Conservation (phyloP, 345 rosid species). For the Erodium maritimum region DNA sequence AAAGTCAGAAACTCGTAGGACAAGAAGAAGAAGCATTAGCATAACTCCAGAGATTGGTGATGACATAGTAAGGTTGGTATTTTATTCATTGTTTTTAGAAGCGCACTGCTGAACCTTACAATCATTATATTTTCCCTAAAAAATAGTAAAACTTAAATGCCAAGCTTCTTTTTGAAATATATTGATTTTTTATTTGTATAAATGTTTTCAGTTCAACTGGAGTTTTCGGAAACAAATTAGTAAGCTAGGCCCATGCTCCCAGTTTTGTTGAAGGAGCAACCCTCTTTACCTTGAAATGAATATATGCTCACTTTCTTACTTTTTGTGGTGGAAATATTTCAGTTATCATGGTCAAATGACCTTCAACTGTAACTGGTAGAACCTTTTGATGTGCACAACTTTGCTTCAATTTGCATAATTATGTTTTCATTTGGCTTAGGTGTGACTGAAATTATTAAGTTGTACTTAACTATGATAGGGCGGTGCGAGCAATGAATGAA, state of each 20-base stretch:
- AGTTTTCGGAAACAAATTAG: too few relatives aligned
- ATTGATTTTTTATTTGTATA: too few relatives aligned
- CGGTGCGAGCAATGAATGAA: conserved; percentile 95
- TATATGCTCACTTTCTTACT: too few relatives aligned
- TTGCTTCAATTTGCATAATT: not conserved
- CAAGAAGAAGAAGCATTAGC: conserved; percentile 96
- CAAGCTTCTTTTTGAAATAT: too few relatives aligned
- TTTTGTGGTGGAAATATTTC: not conserved
- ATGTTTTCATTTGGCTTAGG: not conserved
- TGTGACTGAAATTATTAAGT: not conserved
- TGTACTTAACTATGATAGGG: conserved; percentile 44
- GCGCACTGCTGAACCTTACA: not conserved
- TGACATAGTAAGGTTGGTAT: conserved; percentile 86
- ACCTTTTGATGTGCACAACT: not conserved
- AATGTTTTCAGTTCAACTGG: too few relatives aligned
- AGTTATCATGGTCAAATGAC: not conserved
- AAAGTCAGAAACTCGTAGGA: conserved; percentile 64
- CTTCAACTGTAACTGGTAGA: not conserved
- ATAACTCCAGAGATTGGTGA: conserved; percentile 98
- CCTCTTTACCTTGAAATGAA: too few relatives aligned
- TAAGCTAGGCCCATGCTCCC: too few relatives aligned
- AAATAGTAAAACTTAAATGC: too few relatives aligned
- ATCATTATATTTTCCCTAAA: too few relatives aligned
- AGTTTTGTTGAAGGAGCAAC: too few relatives aligned
- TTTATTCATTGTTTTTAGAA: conserved; percentile 8